phyloP scores from a whole-genome alignment of 148 eudicot genomes.

The Rhododendron williamsianum region DNA sequence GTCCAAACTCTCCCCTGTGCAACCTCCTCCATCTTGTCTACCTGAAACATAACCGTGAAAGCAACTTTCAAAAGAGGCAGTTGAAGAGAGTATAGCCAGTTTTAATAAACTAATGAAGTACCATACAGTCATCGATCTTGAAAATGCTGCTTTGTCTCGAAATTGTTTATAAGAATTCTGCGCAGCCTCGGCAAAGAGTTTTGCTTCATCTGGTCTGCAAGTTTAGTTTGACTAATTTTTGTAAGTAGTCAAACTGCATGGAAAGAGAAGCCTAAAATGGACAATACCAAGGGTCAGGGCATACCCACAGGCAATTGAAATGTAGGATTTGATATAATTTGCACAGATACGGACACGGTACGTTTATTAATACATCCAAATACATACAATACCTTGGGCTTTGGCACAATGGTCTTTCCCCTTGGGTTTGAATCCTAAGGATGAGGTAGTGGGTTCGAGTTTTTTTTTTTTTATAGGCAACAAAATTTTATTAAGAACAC shows the following conservation, averaged over 20 bases:
- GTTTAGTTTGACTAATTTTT: neutral
- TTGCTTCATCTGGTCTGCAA: conserved; percentile 79
- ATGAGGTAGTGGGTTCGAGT: too few relatives aligned
- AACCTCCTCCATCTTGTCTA: conserved; percentile 82
- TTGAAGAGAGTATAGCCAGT: neutral
- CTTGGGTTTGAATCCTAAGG: too few relatives aligned
- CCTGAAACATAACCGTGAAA: conserved; percentile 26
- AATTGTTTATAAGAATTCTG: conserved; percentile 60
- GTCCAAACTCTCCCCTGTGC: conserved; percentile 99
- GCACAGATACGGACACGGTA: neutral
- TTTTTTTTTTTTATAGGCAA: too few relatives aligned
- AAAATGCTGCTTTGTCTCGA: conserved; percentile 87
- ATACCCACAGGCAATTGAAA: neutral
- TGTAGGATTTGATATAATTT: too few relatives aligned
- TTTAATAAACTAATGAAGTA: conserved; percentile 1
- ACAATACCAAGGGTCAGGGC: neutral
- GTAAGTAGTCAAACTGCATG: neutral
- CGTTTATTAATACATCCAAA: neutral
- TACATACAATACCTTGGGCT: neutral
- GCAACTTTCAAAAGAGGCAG: neutral
- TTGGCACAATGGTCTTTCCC: too few relatives aligned
- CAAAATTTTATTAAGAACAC: too few relatives aligned
- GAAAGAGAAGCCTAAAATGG: conserved; percentile 1
- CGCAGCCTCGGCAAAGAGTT: conserved; percentile 80
- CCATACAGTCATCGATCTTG: conserved; percentile 85